Base-by-base conservation (phyloP, 2,329 filamentous ascomycete species). In the Corynespora cassiicola region DNA sequence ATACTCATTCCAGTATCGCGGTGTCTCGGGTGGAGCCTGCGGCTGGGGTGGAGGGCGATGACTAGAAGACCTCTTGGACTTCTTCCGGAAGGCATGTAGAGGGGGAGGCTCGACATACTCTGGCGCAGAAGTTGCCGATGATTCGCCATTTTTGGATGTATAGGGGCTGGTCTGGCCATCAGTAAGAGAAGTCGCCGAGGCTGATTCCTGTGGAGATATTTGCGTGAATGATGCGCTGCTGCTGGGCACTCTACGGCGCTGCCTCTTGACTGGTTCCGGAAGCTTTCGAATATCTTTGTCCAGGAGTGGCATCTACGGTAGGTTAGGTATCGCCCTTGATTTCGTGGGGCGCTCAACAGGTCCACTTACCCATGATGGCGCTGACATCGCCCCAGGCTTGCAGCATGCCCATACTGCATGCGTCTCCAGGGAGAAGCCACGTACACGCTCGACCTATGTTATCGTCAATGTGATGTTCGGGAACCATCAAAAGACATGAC, bases 1-100 rank as follows among this genome's bases (percentile, higher is more conserved):
- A 65, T 92, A 94, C 65, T 95, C 89, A 65, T 88, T 92, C 88
- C 89, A 95, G 61, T 92, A 94, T 33, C 65, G 43, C 53, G 69
- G 56, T 21, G 44, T 44, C 19, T 45, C 31, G 21, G 52, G 47
- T 2, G 49, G 45, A 14, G 48, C 40, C 28, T 51, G 42, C 7
- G 42, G 27, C 8, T 56, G 48, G 1, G 58, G 47, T 3, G 52
- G 49, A 11, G 51, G 46, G 22, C 61, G 53, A 8, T 57, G 54
- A 2, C 59, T 50, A 31, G 60, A 66, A 5, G 59, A 45, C 21
- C 58, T 65, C 32, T 64, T 59, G 20, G 61, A 56, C 56, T 74
- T 75, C 55, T 74, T 75, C 14, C 68, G 61, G 45, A 72, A 75
- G 5, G 70, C 67, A 23, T 64, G 66, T 6, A 74, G 52, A 5